Conservation (phyloP, 179 eudicot genomes). For the Beta lomatogona region DNA sequence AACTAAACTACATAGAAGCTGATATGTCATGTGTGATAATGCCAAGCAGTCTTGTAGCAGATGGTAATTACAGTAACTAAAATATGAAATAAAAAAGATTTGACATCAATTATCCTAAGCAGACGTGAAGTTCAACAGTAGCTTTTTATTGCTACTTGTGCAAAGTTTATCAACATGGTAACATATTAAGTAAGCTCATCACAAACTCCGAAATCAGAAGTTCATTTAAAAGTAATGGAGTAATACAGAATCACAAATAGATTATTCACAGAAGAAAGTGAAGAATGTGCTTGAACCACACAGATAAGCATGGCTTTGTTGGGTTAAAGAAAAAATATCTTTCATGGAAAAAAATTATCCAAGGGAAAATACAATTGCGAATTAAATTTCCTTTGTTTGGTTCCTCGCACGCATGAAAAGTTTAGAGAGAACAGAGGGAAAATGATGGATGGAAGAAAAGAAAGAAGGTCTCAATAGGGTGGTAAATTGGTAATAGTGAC, state of each 20-base stretch:
- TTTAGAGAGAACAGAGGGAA: too few relatives aligned
- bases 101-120: slow-evolving; percentile 8
- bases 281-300: not conserved
- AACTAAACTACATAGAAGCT: not conserved
- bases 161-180: not conserved
- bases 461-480: too few relatives aligned
- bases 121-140: not conserved
- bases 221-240: too few relatives aligned
- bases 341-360: too few relatives aligned
- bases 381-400: too few relatives aligned
- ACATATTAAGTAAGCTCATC: not conserved
- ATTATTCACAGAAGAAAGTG: not conserved
- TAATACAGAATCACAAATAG: not conserved
- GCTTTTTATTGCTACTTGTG: slow-evolving; percentile 1
- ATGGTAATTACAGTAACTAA: not conserved
- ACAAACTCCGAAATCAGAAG: not conserved
- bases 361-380: too few relatives aligned
- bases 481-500: too few relatives aligned
- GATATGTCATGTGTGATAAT: not conserved
- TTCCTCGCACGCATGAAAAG: too few relatives aligned
- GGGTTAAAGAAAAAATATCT: too few relatives aligned
- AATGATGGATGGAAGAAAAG: too few relatives aligned
- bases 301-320: not conserved
- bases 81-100: not conserved
- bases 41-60: not conserved